These are phyloP conservation scores for Solanum medicagineum DNA, from an alignment of 257 asterid species.

Conservation along the genomic window DNA sequence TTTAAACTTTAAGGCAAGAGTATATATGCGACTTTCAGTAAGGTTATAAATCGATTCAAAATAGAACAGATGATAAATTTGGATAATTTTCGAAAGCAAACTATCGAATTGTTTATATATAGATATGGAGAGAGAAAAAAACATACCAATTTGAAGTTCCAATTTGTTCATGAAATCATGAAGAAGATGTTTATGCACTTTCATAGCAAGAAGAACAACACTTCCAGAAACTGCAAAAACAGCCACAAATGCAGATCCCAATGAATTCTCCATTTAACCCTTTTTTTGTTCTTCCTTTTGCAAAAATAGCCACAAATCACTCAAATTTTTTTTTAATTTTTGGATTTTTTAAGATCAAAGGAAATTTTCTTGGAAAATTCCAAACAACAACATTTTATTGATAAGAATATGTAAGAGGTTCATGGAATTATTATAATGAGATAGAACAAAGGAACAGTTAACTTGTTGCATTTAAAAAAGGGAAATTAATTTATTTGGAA, in stretches of 20 bases:
- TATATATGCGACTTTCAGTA: too few species aligned
- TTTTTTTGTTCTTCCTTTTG: background rate
- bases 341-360: background rate
- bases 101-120: too few species aligned
- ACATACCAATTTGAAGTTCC: conserved; percentile 40
- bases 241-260: conserved; percentile 54
- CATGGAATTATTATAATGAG: background rate
- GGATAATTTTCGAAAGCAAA: too few species aligned
- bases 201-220: conserved; percentile 71
- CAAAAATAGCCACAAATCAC: background rate
- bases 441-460: background rate
- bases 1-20: too few species aligned
- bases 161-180: conserved; percentile 70
- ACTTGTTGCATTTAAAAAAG: background rate
- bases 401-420: background rate
- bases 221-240: conserved; percentile 88
- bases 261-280: conserved; percentile 38
- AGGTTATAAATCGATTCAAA: too few species aligned
- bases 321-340: background rate
- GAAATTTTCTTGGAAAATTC: background rate
- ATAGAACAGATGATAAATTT: too few species aligned
- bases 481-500: background rate
- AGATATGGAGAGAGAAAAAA: background rate
- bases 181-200: conserved; percentile 68
- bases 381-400: background rate